Evolutionary conservation across 805 yeast species (phyloP).

Genomic region (Ogataea pignaliae): DNA sequence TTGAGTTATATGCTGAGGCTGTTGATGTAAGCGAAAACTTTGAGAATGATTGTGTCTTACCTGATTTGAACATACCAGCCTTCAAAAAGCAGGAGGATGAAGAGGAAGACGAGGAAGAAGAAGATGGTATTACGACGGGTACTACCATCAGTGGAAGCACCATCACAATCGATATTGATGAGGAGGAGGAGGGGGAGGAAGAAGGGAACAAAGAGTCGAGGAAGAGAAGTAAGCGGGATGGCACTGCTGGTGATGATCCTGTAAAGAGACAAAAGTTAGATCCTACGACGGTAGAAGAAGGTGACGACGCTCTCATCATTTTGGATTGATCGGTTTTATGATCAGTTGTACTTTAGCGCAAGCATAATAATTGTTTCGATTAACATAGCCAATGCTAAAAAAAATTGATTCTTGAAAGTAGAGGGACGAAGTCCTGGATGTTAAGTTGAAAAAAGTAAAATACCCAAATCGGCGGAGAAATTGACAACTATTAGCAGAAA

Average conservation of each 20-base stretch:
- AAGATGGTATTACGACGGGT: not conserved
- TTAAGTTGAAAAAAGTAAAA: too few species aligned
- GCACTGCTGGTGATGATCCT: conserved; percentile 5
- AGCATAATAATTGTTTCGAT: too few species aligned
- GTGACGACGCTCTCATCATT: conserved; percentile 1
- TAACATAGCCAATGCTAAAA: too few species aligned
- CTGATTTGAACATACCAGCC: conserved; percentile 20
- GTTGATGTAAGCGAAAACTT: conserved; percentile 5
- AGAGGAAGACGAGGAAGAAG: conserved; percentile 1
- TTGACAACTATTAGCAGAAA: not conserved
- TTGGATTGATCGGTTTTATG: not conserved
- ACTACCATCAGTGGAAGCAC: conserved; percentile 1
- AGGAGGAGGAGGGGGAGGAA: conserved; percentile 15
- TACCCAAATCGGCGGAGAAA: too few species aligned
- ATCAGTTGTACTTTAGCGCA: too few species aligned
- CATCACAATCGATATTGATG: conserved; percentile 11
- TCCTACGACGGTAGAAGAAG: not conserved
- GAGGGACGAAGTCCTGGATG: too few species aligned
- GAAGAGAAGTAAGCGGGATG: conserved; percentile 8
- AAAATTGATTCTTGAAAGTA: too few species aligned
- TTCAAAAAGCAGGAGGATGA: conserved; percentile 14
- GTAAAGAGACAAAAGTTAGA: not conserved
- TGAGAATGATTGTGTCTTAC: conserved; percentile 10
- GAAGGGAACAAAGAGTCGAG: conserved; percentile 5
- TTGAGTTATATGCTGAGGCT: conserved; percentile 52